These are phyloP conservation scores for Ceratocystis colombiana DNA, from an alignment of 2,329 filamentous ascomycete species.

Conservation along the genomic window DNA sequence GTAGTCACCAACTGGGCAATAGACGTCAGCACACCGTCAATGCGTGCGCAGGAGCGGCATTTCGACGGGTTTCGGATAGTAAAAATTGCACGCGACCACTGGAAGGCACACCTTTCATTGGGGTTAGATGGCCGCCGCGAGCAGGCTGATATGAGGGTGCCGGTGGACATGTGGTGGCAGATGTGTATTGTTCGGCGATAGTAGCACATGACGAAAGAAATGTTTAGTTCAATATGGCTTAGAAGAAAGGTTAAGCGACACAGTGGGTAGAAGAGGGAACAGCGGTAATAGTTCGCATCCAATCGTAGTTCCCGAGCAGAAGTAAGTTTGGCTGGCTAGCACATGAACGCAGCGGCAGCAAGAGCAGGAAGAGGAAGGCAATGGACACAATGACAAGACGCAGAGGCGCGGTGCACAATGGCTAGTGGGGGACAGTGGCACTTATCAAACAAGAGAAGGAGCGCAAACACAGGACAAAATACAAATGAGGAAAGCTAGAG, in stretches of 20 bases:
- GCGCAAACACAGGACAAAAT: background rate
- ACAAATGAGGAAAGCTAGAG: background rate
- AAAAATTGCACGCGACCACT: constrained; percentile 26
- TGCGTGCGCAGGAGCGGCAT: constrained; percentile 19
- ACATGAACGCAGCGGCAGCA: background rate
- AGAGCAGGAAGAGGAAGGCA: background rate
- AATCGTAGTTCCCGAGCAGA: background rate
- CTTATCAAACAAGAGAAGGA: background rate
- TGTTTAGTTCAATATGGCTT: too few relatives aligned
- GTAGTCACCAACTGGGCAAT: constrained; percentile 22
- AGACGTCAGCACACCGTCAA: constrained; percentile 19
- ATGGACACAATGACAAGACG: background rate
- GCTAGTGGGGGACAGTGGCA: background rate
- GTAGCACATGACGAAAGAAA: constrained; percentile 27
- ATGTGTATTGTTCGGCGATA: constrained; percentile 26
- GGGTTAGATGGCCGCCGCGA: constrained; percentile 8
- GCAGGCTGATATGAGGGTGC: constrained; percentile 23
- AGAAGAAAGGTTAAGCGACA: too few relatives aligned
- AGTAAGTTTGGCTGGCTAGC: background rate
- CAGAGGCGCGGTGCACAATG: background rate
- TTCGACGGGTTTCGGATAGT: constrained; percentile 20
- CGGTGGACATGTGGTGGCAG: constrained; percentile 26
- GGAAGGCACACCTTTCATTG: constrained; percentile 15
- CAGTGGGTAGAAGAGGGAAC: background rate
- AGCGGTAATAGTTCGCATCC: background rate